Evolutionary conservation across 108 stramenopile species (phyloP).

Genomic region (Skeletonema grethae): DNA sequence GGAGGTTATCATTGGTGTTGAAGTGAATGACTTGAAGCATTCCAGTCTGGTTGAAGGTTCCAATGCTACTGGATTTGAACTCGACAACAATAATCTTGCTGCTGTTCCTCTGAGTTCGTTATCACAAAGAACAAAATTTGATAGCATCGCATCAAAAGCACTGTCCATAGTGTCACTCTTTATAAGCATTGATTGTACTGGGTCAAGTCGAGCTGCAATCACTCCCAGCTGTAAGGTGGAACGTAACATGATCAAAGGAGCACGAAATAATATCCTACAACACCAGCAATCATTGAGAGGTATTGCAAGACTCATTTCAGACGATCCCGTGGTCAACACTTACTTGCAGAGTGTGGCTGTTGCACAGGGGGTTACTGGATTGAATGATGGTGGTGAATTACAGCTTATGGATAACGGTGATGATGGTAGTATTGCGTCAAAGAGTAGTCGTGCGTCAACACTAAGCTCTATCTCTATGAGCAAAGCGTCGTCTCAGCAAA

Average conservation of each 20-base stretch:
- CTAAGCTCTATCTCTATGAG: conserved; percentile 3
- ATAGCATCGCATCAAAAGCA: conserved; percentile 37
- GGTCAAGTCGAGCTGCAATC: conserved; percentile 26
- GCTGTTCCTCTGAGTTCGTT: background rate
- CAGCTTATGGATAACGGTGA: background rate
- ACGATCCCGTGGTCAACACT: conserved; percentile 48
- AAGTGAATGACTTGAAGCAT: background rate
- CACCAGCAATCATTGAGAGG: conserved; percentile 36
- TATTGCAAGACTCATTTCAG: conserved; percentile 38
- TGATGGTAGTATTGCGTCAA: background rate
- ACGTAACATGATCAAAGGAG: conserved; percentile 32
- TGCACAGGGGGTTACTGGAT: background rate
- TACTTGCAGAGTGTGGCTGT: conserved; percentile 21
- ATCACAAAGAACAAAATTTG: conserved; percentile 15
- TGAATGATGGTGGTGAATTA: background rate
- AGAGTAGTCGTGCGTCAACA: background rate
- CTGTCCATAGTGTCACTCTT: conserved; percentile 53
- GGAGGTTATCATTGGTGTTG: background rate
- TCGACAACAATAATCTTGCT: conserved; percentile 17
- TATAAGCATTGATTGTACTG: conserved; percentile 62
- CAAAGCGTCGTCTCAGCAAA: conserved; percentile 2
- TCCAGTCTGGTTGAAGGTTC: background rate
- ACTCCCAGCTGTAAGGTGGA: conserved; percentile 25
- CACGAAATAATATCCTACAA: conserved; percentile 30
- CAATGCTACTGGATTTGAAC: background rate